phyloP scores from a whole-genome alignment of 139 green algal species.

The Chlorokybus atmophyticus region DNA sequence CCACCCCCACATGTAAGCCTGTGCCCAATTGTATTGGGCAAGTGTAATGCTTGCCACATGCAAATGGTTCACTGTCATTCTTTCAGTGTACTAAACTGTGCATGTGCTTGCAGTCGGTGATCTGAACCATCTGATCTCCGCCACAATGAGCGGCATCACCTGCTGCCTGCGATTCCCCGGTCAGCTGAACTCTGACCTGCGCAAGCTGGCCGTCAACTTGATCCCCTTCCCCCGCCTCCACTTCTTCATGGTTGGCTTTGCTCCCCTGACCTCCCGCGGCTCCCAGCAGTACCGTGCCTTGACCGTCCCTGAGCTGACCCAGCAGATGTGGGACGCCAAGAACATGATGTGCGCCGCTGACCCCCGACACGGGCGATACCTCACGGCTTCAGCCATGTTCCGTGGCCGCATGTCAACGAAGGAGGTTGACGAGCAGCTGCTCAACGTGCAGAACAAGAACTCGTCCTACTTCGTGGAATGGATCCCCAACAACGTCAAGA shows the following conservation, averaged over 20 bases:
- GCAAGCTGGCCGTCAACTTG: constrained; percentile 98
- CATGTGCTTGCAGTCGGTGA: constrained; percentile 27
- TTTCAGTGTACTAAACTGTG: constrained; percentile 5
- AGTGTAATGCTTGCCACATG: too few species aligned
- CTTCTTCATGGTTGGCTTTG: constrained; percentile 99
- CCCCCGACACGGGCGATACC: constrained; percentile 91
- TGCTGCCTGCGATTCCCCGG: constrained; percentile 99
- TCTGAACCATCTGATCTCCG: constrained; percentile 92
- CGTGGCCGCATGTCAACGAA: constrained; percentile 94
- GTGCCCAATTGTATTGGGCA: too few species aligned
- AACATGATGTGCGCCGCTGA: constrained; percentile 74
- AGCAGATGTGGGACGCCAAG: constrained; percentile 99
- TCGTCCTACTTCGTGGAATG: constrained; percentile 44
- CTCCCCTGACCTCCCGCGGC: constrained; percentile 85
- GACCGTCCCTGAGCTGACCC: constrained; percentile 90
- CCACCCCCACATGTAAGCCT: constrained; percentile 90
- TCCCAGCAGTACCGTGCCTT: constrained; percentile 91
- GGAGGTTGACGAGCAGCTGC: constrained; percentile 45
- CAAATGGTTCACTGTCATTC: too few species aligned
- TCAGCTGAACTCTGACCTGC: constrained; percentile 96
- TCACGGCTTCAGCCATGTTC: constrained; percentile 95
- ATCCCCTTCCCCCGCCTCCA: constrained; percentile 98
- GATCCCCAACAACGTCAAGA: constrained; percentile 45
- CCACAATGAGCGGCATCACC: constrained; percentile 98
- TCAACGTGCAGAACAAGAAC: constrained; percentile 45